Evolutionary conservation across 148 eudicot species (phyloP).

Genomic region (Polygonum aviculare): DNA sequence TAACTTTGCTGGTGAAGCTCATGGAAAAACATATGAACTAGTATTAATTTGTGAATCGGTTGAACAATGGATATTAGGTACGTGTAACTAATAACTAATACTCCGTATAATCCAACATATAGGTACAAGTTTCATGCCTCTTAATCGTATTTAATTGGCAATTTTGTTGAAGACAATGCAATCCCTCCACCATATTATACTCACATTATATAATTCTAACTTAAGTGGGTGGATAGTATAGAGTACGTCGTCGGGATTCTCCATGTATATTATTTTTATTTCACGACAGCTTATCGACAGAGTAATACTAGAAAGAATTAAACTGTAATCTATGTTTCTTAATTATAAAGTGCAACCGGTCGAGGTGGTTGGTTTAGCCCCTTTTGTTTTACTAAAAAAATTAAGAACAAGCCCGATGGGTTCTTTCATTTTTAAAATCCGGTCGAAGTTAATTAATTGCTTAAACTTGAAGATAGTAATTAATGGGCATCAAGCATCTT

Average conservation of each 20-base stretch:
- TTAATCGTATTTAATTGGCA: too few species aligned
- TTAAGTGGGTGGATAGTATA: background rate
- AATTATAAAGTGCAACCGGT: too few species aligned
- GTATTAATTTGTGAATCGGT: background rate
- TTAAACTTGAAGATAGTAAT: too few species aligned
- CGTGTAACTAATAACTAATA: background rate
- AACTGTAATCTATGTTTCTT: background rate
- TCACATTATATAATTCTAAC: too few species aligned
- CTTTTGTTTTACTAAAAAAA: too few species aligned
- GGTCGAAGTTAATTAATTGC: too few species aligned
- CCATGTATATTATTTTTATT: background rate
- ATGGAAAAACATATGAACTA: background rate
- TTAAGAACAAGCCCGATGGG: too few species aligned
- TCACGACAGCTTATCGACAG: background rate
- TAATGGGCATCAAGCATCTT: too few species aligned
- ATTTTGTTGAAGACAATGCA: background rate
- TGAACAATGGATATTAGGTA: background rate
- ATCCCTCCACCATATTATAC: too few species aligned
- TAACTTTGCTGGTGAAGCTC: background rate
- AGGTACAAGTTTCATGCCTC: too few species aligned
- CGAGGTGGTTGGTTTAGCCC: too few species aligned
- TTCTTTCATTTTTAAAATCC: too few species aligned
- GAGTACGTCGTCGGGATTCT: background rate
- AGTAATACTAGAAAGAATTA: background rate
- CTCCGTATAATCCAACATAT: background rate